phyloP scores from a whole-genome alignment of 2,329 filamentous ascomycete genomes.

The Xenoacremonium recifei region DNA sequence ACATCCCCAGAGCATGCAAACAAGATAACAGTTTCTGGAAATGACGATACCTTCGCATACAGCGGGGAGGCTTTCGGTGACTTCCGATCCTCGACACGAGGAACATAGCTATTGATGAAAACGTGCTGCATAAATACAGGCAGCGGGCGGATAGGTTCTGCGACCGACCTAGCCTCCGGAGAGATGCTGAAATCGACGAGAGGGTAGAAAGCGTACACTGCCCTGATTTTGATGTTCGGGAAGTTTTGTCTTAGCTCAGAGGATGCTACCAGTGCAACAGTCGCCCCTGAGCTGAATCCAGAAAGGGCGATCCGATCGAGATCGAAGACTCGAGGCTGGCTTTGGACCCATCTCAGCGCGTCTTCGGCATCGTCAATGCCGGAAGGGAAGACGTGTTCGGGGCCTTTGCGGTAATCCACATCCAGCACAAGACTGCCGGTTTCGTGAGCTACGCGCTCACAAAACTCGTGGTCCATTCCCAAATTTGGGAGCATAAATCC shows the following conservation, averaged over 20 bases:
- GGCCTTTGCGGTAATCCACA: slow-evolving; percentile 40
- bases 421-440: slow-evolving; percentile 26
- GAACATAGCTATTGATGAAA: slow-evolving; percentile 34
- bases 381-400: slow-evolving; percentile 38
- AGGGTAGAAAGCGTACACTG: slow-evolving; percentile 47
- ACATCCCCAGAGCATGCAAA: slow-evolving; percentile 34
- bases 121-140: slow-evolving; percentile 13
- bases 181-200: slow-evolving; percentile 29
- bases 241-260: slow-evolving; percentile 23
- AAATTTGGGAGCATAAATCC: slow-evolving; percentile 34
- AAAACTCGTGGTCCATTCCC: slow-evolving; percentile 38
- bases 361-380: slow-evolving; percentile 34
- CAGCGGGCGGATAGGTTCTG: slow-evolving; percentile 17
- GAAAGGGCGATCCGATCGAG: slow-evolving; percentile 38
- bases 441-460: slow-evolving; percentile 28
- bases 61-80: slow-evolving; percentile 34
- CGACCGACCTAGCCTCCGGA: slow-evolving; percentile 27
- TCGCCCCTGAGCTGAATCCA: slow-evolving; percentile 47
- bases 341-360: slow-evolving; percentile 28
- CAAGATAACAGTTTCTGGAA: slow-evolving; percentile 20
- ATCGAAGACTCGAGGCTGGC: slow-evolving; percentile 29
- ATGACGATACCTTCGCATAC: slow-evolving; percentile 20
- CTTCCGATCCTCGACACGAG: slow-evolving; percentile 20
- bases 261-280: slow-evolving; percentile 36
- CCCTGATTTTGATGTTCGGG: slow-evolving; percentile 43